These are phyloP conservation scores for Pseudonectria foliicola DNA, from an alignment of 2,329 filamentous ascomycete species.

Conservation along the genomic window DNA sequence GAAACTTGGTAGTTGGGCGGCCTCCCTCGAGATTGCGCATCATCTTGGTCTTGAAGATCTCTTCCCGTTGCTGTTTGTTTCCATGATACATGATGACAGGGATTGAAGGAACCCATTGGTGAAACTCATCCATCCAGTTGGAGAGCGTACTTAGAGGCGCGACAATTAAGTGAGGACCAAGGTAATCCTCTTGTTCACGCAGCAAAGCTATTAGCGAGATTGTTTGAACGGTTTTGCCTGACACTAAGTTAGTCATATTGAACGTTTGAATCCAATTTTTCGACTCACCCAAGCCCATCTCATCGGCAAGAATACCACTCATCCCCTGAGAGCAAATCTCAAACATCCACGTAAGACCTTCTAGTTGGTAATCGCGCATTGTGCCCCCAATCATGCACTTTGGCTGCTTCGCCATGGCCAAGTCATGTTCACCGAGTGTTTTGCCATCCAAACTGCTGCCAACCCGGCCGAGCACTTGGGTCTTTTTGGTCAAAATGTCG, in stretches of 20 bases:
- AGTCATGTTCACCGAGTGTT: slow-evolving; percentile 54
- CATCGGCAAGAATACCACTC: slow-evolving; percentile 85
- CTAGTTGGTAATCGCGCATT: slow-evolving; percentile 91
- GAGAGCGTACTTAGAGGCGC: slow-evolving; percentile 85
- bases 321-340: slow-evolving; percentile 74
- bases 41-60: slow-evolving; percentile 66
- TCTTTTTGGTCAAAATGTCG: slow-evolving; percentile 57
- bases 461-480: slow-evolving; percentile 53
- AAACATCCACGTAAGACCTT: slow-evolving; percentile 93
- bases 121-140: slow-evolving; percentile 94
- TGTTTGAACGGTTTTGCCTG: slow-evolving; percentile 85
- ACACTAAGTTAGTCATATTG: slow-evolving; percentile 4
- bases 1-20: slow-evolving; percentile 60
- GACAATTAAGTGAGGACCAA: slow-evolving; percentile 83
- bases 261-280: neutral
- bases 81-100: slow-evolving; percentile 91
- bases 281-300: slow-evolving; percentile 71
- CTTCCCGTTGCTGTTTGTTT: slow-evolving; percentile 65
- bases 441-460: slow-evolving; percentile 55
- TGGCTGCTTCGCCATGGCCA: slow-evolving; percentile 80
- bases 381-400: slow-evolving; percentile 76
- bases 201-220: slow-evolving; percentile 83
- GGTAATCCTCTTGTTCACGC: slow-evolving; percentile 75
- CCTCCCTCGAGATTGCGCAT: slow-evolving; percentile 60
- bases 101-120: slow-evolving; percentile 81